These are phyloP conservation scores for Aureobasidium sp. DNA, from an alignment of 2,329 filamentous ascomycete species.

Conservation along the genomic window DNA sequence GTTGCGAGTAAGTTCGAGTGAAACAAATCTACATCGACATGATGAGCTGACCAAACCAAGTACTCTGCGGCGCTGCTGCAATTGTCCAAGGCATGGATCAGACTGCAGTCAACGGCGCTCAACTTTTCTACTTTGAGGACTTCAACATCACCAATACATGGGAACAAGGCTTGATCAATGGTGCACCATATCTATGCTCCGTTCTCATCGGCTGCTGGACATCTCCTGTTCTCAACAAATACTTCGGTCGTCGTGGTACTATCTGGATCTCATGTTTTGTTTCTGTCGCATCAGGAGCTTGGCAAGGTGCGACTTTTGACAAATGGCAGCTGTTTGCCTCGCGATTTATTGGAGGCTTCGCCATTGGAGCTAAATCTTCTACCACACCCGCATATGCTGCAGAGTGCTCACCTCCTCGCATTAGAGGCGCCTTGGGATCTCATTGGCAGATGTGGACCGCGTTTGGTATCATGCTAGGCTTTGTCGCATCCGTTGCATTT, in stretches of 20 bases:
- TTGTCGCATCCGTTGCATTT: too few species aligned
- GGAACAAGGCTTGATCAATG: conserved; percentile 74
- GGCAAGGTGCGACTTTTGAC: too few species aligned
- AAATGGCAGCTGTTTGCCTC: conserved; percentile 23
- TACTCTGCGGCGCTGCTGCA: conserved; percentile 60
- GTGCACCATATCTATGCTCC: conserved; percentile 58
- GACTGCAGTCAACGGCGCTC: conserved; percentile 60
- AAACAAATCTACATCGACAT: too few species aligned
- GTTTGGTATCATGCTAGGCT: conserved; percentile 54
- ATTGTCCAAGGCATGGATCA: conserved; percentile 62
- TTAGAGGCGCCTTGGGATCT: conserved; percentile 34
- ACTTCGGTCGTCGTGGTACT: conserved; percentile 37
- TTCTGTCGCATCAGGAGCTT: conserved; percentile 11
- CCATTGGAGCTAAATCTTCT: too few species aligned
- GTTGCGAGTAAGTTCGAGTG: conserved; percentile 49
- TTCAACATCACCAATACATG: conserved; percentile 50
- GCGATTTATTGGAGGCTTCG: conserved; percentile 22
- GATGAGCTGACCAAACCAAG: background rate
- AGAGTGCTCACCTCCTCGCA: conserved; percentile 20
- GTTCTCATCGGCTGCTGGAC: conserved; percentile 28
- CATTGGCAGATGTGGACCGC: conserved; percentile 44
- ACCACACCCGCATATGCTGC: conserved; percentile 25
- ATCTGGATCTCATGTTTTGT: conserved; percentile 38
- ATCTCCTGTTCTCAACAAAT: conserved; percentile 32
- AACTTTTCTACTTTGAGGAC: conserved; percentile 52